phyloP scores from a whole-genome alignment of 441 rosid genomes.

The Pelargonium myrrhifolium region DNA sequence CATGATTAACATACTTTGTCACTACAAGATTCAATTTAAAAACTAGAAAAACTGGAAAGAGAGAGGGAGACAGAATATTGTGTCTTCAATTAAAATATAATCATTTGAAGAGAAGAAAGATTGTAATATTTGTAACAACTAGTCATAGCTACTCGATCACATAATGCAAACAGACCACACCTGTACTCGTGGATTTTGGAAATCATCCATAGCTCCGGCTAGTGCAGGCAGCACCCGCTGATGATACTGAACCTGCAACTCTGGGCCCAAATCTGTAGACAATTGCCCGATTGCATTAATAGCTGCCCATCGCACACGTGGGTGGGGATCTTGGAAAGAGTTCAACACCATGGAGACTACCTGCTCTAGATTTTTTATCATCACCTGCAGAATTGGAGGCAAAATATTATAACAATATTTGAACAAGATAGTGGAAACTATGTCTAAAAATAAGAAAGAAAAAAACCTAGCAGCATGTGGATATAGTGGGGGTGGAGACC shows the following conservation, averaged over 20 bases:
- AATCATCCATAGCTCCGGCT: constrained; percentile 48
- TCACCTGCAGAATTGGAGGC: constrained; percentile 23
- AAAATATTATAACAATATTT: constrained; percentile 6
- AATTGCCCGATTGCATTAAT: constrained; percentile 47
- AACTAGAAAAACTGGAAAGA: neutral
- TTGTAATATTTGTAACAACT: neutral
- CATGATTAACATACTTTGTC: neutral
- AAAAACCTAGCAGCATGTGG: neutral
- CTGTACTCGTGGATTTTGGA: constrained; percentile 48
- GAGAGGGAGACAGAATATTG: neutral
- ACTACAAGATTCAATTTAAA: neutral
- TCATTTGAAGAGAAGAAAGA: neutral
- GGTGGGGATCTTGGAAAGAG: constrained; percentile 41
- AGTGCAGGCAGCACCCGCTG: constrained; percentile 42
- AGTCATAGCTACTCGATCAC: neutral
- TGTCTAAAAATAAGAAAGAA: neutral
- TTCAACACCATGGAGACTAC: constrained; percentile 39
- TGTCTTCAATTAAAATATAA: neutral
- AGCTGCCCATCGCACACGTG: constrained; percentile 51
- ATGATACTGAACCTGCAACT: constrained; percentile 39
- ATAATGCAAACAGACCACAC: constrained; percentile 17
- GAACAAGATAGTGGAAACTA: neutral
- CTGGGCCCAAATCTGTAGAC: constrained; percentile 46
- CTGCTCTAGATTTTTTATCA: constrained; percentile 36
- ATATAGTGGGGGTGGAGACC: neutral